A percentile compares a stretch with the other conserved stretches of the same genome.
Evolutionary conservation across 2,329 filamentous ascomycete species (phyloP).

Genomic region (Arthroderma sp.): DNA sequence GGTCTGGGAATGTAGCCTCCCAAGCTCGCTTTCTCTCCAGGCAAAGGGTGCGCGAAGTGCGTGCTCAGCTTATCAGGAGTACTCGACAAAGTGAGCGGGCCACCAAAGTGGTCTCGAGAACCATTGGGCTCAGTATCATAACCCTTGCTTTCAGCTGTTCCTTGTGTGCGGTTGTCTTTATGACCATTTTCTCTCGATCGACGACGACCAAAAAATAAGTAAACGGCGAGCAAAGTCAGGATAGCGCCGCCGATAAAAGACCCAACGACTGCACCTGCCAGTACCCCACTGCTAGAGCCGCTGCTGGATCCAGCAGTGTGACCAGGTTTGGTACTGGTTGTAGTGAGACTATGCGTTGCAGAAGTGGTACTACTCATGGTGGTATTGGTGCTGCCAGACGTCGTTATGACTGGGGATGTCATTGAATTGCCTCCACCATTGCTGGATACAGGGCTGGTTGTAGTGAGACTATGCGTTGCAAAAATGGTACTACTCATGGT

Average conservation of each 20-base stretch:
- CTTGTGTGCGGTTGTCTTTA: neutral
- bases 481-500: neutral
- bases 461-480: neutral
- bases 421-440: too few relatives aligned
- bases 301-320: neutral
- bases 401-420: neutral
- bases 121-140: neutral
- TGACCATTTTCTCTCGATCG: neutral
- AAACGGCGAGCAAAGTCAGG: slow-evolving; percentile 16
- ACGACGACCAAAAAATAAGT: slow-evolving; percentile 14
- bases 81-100: neutral
- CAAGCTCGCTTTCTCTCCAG: neutral
- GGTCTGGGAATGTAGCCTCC: slow-evolving; percentile 19
- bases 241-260: slow-evolving; percentile 16
- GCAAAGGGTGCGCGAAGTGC: neutral
- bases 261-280: slow-evolving; percentile 21
- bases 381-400: neutral
- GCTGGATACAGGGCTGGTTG: too few relatives aligned
- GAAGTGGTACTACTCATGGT: neutral
- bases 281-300: slow-evolving; percentile 1
- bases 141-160: neutral
- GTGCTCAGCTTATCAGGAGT: neutral
- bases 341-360: neutral
- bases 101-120: neutral
- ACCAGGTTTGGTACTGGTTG: neutral